Base-by-base conservation (phyloP, 345 rosid genomes). In the Ailanthus altissimus region DNA sequence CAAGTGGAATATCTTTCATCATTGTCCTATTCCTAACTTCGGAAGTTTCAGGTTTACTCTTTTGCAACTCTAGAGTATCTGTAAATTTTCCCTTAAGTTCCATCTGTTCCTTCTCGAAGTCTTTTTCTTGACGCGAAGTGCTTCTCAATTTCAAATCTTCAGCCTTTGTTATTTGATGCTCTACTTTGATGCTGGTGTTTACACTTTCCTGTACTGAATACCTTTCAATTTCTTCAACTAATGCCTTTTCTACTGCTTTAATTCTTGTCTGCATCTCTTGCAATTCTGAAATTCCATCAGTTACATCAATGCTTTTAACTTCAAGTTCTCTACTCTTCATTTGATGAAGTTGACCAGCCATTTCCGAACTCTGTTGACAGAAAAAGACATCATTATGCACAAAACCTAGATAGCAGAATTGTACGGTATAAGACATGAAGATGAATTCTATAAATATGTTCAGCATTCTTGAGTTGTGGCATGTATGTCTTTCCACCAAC, bases 1-100 rank as follows among this genome's bases (percentile, higher is more conserved):
- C 97, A 6, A 88, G 88, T 12, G 81, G 86, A 82, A 90, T 89
- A 50, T 92, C 97, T 81, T 93, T 93, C 81, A 85, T 79, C 82
- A 79, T 72, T 65, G 81, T 77, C 58, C 85, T 89, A 54, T 70
- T 81, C 56, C 78, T 85, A 50, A 67, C 76, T 58, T 86, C 85
- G 3, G 78, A 58, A 56, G 82, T 80, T 84, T 82, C 83, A 66
- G 77, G 81, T 77, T 74, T 82, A 43, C 43, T 85, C 79, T 81
- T 89, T 82, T 62, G 75, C 20, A 38, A 47, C 81, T 76, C 85
- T 26, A 65, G 79, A 63, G 79, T 81, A 73, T 56, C 86, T 74
- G 87, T 18, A 72, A 79, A 75, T 14, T 89, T 75, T 45, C 83
- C 74, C 59, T 74, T 78, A 61, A 74, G 70, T 63, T 77, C 84